Conservation (phyloP, 164 flowering plant genomes). For the Stephania yunnanensis region DNA sequence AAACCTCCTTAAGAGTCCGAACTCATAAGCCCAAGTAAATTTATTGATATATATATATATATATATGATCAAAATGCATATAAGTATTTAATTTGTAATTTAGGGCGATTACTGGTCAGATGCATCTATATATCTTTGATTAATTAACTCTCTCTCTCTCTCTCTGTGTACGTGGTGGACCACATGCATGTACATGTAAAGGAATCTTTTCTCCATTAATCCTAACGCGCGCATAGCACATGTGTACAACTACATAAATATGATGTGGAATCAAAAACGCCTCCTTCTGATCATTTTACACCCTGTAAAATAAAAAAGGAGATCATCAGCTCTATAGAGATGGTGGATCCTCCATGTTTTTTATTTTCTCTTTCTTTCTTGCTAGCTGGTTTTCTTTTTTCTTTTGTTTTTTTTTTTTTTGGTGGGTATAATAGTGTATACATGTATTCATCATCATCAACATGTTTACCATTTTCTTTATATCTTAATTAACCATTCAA, state of each 20-base stretch:
- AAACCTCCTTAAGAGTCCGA: no score
- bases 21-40: no score
- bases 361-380: no score
- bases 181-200: neutral
- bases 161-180: neutral
- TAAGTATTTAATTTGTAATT: no score
- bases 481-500: neutral
- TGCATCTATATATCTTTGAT: no score
- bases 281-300: neutral
- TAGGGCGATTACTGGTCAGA: no score
- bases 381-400: neutral
- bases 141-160: no score
- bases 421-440: neutral
- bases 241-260: neutral
- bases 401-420: neutral
- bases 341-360: neutral
- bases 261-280: constrained; percentile 1
- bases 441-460: neutral
- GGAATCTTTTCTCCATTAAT: constrained; percentile 4
- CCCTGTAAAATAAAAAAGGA: neutral
- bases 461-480: neutral
- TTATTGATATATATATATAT: no score
- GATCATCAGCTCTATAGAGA: neutral
- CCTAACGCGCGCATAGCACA: neutral
- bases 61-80: no score